Conservation (phyloP, 2,329 filamentous ascomycete species). For the Diaporthe australafricana region DNA sequence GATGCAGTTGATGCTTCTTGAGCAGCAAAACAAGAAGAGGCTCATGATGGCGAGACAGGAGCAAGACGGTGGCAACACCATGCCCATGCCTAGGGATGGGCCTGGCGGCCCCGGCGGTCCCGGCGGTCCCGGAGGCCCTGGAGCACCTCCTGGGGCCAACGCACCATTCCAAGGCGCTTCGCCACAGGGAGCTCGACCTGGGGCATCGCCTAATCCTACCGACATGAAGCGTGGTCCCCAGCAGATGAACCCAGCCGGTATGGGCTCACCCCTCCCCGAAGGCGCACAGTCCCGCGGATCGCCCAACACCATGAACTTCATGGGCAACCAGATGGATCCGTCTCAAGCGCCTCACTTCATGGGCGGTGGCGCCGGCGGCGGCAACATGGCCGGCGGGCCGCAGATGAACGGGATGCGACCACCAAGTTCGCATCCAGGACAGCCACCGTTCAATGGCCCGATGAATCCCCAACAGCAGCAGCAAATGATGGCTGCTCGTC, state of each 20-base stretch:
- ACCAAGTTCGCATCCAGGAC: constrained; percentile 74
- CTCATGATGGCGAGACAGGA: constrained; percentile 85
- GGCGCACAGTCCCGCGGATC: constrained; percentile 74
- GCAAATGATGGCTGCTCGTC: constrained; percentile 67
- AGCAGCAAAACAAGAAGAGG: constrained; percentile 89
- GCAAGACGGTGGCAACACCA: constrained; percentile 73
- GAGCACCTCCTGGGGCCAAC: constrained; percentile 50
- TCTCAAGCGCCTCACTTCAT: constrained; percentile 70
- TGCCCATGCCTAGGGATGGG: constrained; percentile 62
- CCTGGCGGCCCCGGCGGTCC: constrained; percentile 64
- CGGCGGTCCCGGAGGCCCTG: constrained; percentile 63
- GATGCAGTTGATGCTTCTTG: constrained; percentile 88
- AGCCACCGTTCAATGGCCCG: constrained; percentile 63
- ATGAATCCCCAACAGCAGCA: constrained; percentile 70
- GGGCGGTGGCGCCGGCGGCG: constrained; percentile 57
- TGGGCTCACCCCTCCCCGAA: constrained; percentile 79
- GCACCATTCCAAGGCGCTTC: constrained; percentile 74
- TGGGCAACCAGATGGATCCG: constrained; percentile 72
- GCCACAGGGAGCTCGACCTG: constrained; percentile 74
- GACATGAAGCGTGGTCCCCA: constrained; percentile 85
- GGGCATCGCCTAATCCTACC: constrained; percentile 80
- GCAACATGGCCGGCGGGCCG: constrained; percentile 63
- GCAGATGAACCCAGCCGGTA: constrained; percentile 75
- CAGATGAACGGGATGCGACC: constrained; percentile 77
- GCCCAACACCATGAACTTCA: constrained; percentile 71